phyloP scores from a whole-genome alignment of 441 rosid species.

The Syzygium malaccense region DNA sequence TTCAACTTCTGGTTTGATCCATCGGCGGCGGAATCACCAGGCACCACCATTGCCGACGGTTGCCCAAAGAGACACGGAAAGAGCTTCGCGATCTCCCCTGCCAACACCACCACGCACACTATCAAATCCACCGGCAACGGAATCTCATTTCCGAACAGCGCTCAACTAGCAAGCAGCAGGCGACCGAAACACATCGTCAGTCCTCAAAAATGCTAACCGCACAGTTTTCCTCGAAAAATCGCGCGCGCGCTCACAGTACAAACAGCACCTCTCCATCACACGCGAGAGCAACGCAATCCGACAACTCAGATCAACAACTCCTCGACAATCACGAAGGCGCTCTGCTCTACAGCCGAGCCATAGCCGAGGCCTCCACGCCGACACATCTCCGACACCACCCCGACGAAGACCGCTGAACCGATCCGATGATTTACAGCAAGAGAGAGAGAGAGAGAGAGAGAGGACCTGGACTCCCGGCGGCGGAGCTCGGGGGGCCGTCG shows the following conservation, averaged over 20 bases:
- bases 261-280: background rate
- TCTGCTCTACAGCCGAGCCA: background rate
- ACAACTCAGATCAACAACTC: background rate
- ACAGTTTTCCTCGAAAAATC: background rate
- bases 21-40: constrained; percentile 23
- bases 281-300: background rate
- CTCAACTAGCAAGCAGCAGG: background rate
- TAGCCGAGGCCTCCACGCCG: background rate
- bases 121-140: background rate
- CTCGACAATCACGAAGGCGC: background rate
- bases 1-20: constrained; percentile 50
- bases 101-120: background rate
- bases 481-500: constrained; percentile 82
- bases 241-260: background rate
- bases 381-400: background rate
- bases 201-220: background rate
- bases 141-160: background rate
- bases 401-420: background rate
- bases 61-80: constrained; percentile 88
- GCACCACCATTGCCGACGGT: constrained; percentile 65
- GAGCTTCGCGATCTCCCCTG: constrained; percentile 90
- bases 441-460: background rate
- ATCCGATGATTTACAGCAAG: background rate
- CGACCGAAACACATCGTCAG: background rate
- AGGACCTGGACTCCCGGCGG: constrained; percentile 89